Evolutionary conservation across 2,329 filamentous ascomycete genomes (phyloP), one percentile per base, ranked within the genome.

Genomic region (Diaporthe sp.): DNA sequence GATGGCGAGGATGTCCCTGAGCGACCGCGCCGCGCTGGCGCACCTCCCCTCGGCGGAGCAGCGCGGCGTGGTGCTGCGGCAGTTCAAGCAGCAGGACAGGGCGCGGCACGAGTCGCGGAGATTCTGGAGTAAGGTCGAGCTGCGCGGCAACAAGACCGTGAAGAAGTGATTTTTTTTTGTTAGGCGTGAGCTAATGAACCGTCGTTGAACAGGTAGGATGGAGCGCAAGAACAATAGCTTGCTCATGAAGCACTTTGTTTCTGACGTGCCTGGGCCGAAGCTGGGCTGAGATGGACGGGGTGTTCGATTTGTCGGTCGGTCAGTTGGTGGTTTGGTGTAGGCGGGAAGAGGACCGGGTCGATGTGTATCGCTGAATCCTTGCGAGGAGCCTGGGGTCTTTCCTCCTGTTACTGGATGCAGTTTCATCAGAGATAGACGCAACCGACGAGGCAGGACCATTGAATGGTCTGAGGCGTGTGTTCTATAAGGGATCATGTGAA

Each of bases 41-140:
- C 82, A 82, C 45, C 78, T 83, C n/a, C 77, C 82, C 1, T 50
- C 75, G 15, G 75, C 80, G 12, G 77, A 82, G 73, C 81, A 82
- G 75, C 76, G 80, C 3, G 76, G 79, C 4, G 52, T 81, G 5
- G 73, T 83, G 22, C 55, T 77, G 40, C 78, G 77, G 52, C 80
- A 79, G 61, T 77, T 81, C 64, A 80, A 78, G 74, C 80, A 82
- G 76, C 69, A 77, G 64, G 78, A 80, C 30, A 80, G 79, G 75
- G 81, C 77, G 25, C 70, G 71, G 33, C 69, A 75, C 42, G 73
- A 73, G 2, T 77, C 77, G 38, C 70, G 70, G n/a, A 77, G 77
- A 58, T 75, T 76, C 35, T 72, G 71, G 66, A 77, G 76, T 47
- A 75, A 79, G 28, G 50, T 80, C 47, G 76, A 80, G 60, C 72